A percentile compares a stretch with the other conserved stretches of the same genome.
Conservation (phyloP, 306 rosid species). For the Dalbergia oliveri region DNA sequence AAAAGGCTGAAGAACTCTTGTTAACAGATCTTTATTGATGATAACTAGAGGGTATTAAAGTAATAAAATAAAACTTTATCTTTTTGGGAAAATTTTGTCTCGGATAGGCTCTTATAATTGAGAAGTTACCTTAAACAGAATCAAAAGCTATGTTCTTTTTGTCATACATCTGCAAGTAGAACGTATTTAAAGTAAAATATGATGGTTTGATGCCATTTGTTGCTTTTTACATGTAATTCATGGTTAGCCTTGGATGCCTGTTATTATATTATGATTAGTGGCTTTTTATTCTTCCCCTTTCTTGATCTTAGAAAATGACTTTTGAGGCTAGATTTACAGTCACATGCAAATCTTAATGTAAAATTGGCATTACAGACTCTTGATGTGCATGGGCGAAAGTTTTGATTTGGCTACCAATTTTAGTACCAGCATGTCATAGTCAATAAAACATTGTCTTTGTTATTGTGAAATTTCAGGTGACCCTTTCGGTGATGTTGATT, state of each 20-base stretch:
- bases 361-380: slow-evolving; percentile 20
- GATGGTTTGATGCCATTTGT: slow-evolving; percentile 20
- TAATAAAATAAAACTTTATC: background rate
- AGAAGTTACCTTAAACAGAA: slow-evolving; percentile 20
- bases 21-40: background rate
- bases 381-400: slow-evolving; percentile 1
- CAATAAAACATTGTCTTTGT: background rate
- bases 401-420: slow-evolving; percentile 32
- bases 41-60: background rate
- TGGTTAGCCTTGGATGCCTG: slow-evolving; percentile 22
- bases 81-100: background rate
- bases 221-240: background rate
- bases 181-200: slow-evolving; percentile 12
- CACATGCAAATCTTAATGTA: slow-evolving; percentile 7
- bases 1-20: slow-evolving; percentile 15
- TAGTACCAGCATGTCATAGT: slow-evolving; percentile 37
- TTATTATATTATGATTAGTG: background rate
- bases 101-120: background rate
- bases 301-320: slow-evolving; percentile 26
- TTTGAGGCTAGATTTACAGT: slow-evolving; percentile 9
- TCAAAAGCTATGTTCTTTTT: slow-evolving; percentile 17
- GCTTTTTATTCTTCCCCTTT: slow-evolving; percentile 9
- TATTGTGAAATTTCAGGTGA: slow-evolving; percentile 68
- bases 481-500: slow-evolving; percentile 77
- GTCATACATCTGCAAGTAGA: slow-evolving; percentile 22